These are phyloP conservation scores for Ophiostoma tasmaniense DNA, from an alignment of 2,329 filamentous ascomycete species.

Conservation along the genomic window DNA sequence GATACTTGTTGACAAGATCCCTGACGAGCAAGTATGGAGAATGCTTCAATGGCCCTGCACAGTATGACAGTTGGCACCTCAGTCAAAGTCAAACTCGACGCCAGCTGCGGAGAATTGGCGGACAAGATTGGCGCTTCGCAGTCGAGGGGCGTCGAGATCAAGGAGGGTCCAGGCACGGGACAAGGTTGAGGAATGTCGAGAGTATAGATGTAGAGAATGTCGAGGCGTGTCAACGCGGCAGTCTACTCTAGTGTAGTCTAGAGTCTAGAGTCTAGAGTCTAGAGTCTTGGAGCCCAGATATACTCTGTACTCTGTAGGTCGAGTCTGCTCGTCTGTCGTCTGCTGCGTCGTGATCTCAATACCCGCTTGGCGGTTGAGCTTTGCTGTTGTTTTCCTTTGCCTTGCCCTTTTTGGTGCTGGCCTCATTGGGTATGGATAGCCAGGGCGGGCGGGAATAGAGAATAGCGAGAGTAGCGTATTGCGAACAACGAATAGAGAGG, in stretches of 20 bases:
- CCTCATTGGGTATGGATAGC: constrained; percentile 14
- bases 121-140: not conserved
- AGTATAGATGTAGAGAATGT: not conserved
- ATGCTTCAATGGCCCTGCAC: not conserved
- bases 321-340: not conserved
- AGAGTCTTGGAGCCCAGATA: not conserved
- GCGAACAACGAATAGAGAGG: not conserved
- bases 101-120: not conserved
- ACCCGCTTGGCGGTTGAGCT: constrained; percentile 9
- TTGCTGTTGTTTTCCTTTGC: constrained; percentile 8
- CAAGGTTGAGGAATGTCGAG: not conserved
- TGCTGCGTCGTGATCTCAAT: not conserved
- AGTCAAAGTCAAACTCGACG: not conserved
- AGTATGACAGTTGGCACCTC: no score
- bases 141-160: not conserved
- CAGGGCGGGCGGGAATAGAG: constrained; percentile 1
- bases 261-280: not conserved
- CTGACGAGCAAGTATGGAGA: not conserved
- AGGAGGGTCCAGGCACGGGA: not conserved
- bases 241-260: not conserved
- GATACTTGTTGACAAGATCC: not conserved
- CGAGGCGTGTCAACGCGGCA: not conserved
- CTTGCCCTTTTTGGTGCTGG: not conserved
- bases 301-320: no score
- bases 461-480: not conserved